Evolutionary conservation across 306 rosid species (phyloP), one percentile per base, ranked within the genome.

Genomic region (Hippophae rhamnoides): DNA sequence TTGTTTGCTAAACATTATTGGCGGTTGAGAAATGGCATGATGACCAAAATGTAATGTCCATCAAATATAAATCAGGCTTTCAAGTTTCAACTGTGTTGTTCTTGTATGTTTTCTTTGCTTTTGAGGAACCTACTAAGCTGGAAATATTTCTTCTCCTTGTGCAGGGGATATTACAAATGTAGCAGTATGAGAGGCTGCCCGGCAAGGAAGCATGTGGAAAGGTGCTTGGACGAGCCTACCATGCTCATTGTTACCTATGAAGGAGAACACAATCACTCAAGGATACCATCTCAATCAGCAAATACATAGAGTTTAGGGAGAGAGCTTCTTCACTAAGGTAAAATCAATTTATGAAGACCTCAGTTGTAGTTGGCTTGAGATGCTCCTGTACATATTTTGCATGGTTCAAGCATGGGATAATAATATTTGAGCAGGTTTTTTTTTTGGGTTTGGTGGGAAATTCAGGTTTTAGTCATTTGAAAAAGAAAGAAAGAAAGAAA

Each of bases 171-270:
- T 76, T 92, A 92, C 52, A 92, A 92, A 74, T 92, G 99, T 72
- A 92, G 99, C 82, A 92, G 99, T 86, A 92, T 92, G 96, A 85
- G 99, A 76, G 99, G 99, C 41, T 92, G 99, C 63, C 99, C 99
- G 13, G 99, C 99, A 11, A 92, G 99, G 79, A 92, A 92, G 78
- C 99, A 92, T 54, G 99, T 92, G 3, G 99, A 92, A 78, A 79
- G 96, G 75, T 88, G 95, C 83, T 82, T 85, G 72, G 96, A 92
- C 75, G 95, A 92, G 45, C 86, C 99, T 12, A 76, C 95, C 10
- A 92, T 92, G 99, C 95, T 92, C 43, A 76, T 80, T 5, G 96
- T 92, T 60, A 92, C 96, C 50, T 92, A 92, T 65, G 99, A 92
- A 88, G 96, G 96, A 0, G 99, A 92, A 73, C 99, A 92, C 61